Evolutionary conservation across 2,329 filamentous ascomycete genomes (phyloP).

Genomic region (Ramularia endophylla): DNA sequence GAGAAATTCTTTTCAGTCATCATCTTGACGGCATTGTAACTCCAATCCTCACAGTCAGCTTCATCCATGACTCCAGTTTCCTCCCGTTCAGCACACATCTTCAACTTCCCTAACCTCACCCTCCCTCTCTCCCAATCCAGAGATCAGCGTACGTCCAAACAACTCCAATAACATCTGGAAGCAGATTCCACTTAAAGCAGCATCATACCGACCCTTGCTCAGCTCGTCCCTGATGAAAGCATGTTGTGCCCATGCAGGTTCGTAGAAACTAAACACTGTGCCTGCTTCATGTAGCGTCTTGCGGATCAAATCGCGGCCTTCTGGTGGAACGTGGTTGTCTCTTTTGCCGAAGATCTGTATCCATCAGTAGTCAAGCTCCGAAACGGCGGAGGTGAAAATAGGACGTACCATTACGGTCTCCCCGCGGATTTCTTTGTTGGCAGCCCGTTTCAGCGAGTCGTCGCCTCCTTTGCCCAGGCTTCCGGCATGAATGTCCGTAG

Average conservation of each 20-base stretch:
- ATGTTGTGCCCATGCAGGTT: conserved; percentile 90
- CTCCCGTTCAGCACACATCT: conserved; percentile 35
- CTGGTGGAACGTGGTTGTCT: conserved; percentile 82
- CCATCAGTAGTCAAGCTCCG: no score
- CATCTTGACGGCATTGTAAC: no score
- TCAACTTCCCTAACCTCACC: conserved; percentile 40
- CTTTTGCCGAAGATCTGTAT: conserved; percentile 77
- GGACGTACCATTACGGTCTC: conserved; percentile 64
- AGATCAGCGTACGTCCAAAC: conserved; percentile 71
- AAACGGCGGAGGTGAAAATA: no score
- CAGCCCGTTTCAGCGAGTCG: conserved; percentile 50
- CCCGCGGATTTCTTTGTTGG: conserved; percentile 57
- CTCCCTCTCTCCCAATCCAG: conserved; percentile 67
- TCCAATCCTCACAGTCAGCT: no score
- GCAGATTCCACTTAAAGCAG: conserved; percentile 77
- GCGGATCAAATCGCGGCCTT: conserved; percentile 76
- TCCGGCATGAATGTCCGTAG: conserved; percentile 78
- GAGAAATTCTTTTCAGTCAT: no score
- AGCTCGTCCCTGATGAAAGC: conserved; percentile 91
- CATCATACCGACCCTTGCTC: conserved; percentile 86
- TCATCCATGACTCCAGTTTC: no score
- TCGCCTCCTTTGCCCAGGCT: conserved; percentile 66
- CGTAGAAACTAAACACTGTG: conserved; percentile 73
- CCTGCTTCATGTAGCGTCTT: conserved; percentile 72
- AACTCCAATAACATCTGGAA: conserved; percentile 86